Percentiles rank a stretch among this genome's conserved stretches.
Conservation (phyloP, 78 protist genomes). For the Guillardia theta region DNA sequence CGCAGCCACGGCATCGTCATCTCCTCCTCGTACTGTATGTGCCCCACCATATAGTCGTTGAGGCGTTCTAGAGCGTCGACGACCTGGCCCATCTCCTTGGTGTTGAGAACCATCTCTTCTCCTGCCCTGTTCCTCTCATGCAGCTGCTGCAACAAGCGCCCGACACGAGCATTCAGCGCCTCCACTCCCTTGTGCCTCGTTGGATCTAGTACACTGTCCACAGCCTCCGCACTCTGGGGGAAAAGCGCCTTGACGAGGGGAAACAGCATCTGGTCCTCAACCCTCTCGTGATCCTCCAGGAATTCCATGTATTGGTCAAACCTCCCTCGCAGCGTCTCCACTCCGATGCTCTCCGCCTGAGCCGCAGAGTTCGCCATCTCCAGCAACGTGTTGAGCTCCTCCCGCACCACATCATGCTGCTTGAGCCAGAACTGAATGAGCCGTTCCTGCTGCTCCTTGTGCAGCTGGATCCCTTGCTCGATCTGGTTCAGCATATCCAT, state of each 20-base stretch:
- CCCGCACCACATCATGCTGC: background rate
- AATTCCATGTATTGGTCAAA: background rate
- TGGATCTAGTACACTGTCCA: background rate
- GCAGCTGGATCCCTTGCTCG: background rate
- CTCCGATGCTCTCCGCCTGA: background rate
- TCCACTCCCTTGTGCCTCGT: conserved; percentile 11
- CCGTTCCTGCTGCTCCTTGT: conserved; percentile 14
- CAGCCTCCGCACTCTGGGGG: background rate
- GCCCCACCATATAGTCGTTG: conserved; percentile 25
- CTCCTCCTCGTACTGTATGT: conserved; percentile 10
- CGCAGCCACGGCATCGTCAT: background rate
- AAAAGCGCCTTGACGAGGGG: conserved; percentile 1
- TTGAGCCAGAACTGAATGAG: background rate
- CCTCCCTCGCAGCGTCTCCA: background rate
- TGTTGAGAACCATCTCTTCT: background rate
- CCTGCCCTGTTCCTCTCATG: background rate
- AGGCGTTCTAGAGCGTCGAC: background rate
- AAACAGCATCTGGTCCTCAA: background rate
- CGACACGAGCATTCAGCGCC: background rate
- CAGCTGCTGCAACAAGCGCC: background rate
- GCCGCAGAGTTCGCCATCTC: background rate
- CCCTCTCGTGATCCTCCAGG: conserved; percentile 4
- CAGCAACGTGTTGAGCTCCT: background rate
- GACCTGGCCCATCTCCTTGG: background rate
- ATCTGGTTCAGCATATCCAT: background rate